Base-by-base conservation (phyloP, 805 yeast species). In the Monosporozyma solicola region DNA sequence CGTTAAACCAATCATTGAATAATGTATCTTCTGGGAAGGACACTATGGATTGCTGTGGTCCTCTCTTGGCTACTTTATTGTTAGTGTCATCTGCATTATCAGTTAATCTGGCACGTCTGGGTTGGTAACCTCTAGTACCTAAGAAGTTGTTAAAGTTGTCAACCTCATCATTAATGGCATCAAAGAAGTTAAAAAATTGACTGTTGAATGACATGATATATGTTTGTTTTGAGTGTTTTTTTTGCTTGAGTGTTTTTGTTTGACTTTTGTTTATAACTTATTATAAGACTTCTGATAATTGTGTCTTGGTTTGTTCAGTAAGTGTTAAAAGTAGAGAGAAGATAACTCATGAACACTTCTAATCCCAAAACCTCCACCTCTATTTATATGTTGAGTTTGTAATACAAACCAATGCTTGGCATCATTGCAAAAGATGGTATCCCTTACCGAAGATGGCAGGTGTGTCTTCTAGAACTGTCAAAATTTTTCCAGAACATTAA, bases 131-230 rank as follows among this genome's bases (percentile, higher is more conserved):
- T 51, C 58, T 60, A 13, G 55, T 53, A 49, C 65, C 65, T 52
- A 74, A 58, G 43, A 68, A 51, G 33, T 67, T 61, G 58, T 72
- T 70, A 63, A 74, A 68, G 29, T 68, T 66, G 27, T 66, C 69
- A 43, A 74, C 76, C 54, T 74, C 78, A 41, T 68, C 68, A 61
- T 68, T 70, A 57, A 74, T 71, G 58, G 66, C 64, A 55, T 75
- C 77, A 54, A 74, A 74, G 59, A 75, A 74, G 55, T 65, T 67
- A 66, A 68, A 73, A 60, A 74, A 74, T 67, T 78, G 78, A 50
- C 72, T 66, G 64, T 67, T 65, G 55, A 62, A 68, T 41, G 72
- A 62, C 72, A 68, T 69, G 27, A 32, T 47, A 29, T n/a, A 13
- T 15, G 24, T 10, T 49, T 50, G 27, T 29, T 43, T 51, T 37